Evolutionary conservation across 768 basidiomycete genomes (phyloP), one percentile per base, ranked within the genome.

Genomic region (Polyporus arcularius): DNA sequence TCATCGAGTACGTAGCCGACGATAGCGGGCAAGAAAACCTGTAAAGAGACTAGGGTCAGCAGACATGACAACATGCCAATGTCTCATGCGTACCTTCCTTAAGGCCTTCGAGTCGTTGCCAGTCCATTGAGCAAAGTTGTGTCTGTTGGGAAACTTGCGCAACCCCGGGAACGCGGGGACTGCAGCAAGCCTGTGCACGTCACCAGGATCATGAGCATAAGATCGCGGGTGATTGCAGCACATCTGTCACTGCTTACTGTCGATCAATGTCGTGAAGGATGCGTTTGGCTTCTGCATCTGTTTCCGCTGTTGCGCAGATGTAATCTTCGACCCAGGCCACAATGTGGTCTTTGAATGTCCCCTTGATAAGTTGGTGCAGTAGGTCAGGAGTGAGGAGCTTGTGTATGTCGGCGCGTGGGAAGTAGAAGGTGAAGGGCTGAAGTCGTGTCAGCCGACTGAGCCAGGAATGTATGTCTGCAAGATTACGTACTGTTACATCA

Each of bases 61-160:
- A 15, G 5, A 15, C 43, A 5, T 18, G 16, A 28, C 11, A 11
- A 48, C 7, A n/a, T 4, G n/a, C 9, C 7, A 9, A 6, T 4
- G 10, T 38, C 21, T n/a, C n/a, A 7, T 18, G 45, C 48, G 18
- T 40, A 68, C 70, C 66, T 70, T 71, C 68, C 70, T 71, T 5
- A 71, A 41, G 1, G 61, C 71, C 46, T 71, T 71, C 0, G 68
- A 71, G 42, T 72, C 71, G 43, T 72, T 58, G 2, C 68, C 71
- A 2, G 68, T 71, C 70, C 70, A 71, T 35, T 71, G 70, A 28
- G 66, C 67, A 61, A 70, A 71, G 43, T 57, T 51, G 14, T 68
- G n/a, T 63, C 0, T 68, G 68, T 26, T 69, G 35, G 7, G 57
- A 63, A 54, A 71, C 69, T 10, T 57, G 56, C 68, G 58, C 7